Evolutionary conservation across 306 rosid species (phyloP).

Genomic region (Elaeagnus macrophylla): DNA sequence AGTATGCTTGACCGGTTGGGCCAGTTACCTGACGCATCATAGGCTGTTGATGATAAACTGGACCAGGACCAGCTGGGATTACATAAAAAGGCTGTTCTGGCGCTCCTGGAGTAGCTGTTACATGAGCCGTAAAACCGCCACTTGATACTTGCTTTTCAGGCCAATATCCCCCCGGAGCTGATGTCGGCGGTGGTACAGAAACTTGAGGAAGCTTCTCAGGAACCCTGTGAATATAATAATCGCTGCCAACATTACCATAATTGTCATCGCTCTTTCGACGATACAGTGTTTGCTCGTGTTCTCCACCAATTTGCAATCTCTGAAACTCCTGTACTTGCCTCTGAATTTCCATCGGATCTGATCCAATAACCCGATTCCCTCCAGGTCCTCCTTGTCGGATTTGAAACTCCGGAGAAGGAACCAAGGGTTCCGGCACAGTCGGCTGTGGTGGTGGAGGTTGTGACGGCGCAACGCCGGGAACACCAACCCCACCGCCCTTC

Average conservation of each 20-base stretch:
- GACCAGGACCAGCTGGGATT: constrained; percentile 42
- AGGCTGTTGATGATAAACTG: constrained; percentile 41
- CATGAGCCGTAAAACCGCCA: constrained; percentile 33
- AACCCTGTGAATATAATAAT: constrained; percentile 43
- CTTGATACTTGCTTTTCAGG: constrained; percentile 44
- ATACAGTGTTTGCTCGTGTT: constrained; percentile 45
- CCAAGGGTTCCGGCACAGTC: constrained; percentile 36
- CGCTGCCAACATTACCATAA: constrained; percentile 48
- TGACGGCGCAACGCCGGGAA: constrained; percentile 19
- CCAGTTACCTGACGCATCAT: constrained; percentile 36
- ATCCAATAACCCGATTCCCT: constrained; percentile 30
- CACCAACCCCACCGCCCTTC: constrained; percentile 14
- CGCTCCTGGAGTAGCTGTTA: constrained; percentile 29
- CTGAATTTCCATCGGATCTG: constrained; percentile 60
- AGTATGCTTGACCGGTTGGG: constrained; percentile 48
- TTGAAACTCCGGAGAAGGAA: constrained; percentile 31
- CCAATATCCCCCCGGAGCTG: constrained; percentile 43
- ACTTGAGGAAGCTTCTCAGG: constrained; percentile 44
- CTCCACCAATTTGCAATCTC: constrained; percentile 46
- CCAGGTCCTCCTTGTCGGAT: constrained; percentile 13
- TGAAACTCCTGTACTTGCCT: constrained; percentile 61
- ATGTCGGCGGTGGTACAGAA: constrained; percentile 2
- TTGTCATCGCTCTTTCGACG: constrained; percentile 53
- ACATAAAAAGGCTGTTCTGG: constrained; percentile 54
- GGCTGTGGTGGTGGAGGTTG: constrained; percentile 13